phyloP scores from a whole-genome alignment of 2,329 filamentous ascomycete genomes.

The Cadophora luteo-olivacea region DNA sequence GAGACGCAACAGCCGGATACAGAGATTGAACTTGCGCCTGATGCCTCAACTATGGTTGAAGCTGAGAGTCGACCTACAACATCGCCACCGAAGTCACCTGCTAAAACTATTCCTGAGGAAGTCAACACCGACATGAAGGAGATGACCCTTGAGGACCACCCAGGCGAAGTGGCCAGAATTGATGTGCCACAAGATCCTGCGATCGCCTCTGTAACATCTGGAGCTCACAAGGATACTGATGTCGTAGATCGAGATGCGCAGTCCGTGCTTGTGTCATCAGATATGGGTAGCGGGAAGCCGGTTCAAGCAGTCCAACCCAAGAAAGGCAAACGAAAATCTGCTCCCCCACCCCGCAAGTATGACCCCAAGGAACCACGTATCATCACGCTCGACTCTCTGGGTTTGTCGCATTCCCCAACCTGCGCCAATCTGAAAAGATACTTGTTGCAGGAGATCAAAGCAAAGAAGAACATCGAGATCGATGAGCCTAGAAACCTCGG shows the following conservation, averaged over 20 bases:
- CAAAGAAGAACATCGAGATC: slow-evolving; percentile 55
- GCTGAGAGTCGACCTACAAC: background rate
- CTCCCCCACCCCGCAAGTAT: slow-evolving; percentile 48
- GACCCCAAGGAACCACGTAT: slow-evolving; percentile 69
- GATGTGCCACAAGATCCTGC: background rate
- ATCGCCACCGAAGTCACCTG: background rate
- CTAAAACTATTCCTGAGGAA: background rate
- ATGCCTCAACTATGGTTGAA: background rate
- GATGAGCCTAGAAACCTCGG: slow-evolving; percentile 47
- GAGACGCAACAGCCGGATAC: background rate
- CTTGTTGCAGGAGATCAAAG: slow-evolving; percentile 72
- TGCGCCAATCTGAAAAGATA: slow-evolving; percentile 77
- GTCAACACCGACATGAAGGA: slow-evolving; percentile 24
- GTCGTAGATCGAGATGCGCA: background rate
- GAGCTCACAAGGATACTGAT: background rate
- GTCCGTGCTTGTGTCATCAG: slow-evolving; percentile 23
- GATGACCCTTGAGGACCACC: slow-evolving; percentile 27
- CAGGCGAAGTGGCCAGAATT: too few species aligned
- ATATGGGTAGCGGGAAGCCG: slow-evolving; percentile 16
- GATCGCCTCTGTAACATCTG: background rate
- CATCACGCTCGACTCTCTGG: slow-evolving; percentile 87
- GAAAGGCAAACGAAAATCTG: slow-evolving; percentile 39
- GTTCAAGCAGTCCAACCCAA: slow-evolving; percentile 43
- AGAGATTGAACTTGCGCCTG: background rate
- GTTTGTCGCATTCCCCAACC: slow-evolving; percentile 66